These are phyloP conservation scores for Sarcodon sp. DNA, from an alignment of 768 basidiomycete species.

Conservation along the genomic window DNA sequence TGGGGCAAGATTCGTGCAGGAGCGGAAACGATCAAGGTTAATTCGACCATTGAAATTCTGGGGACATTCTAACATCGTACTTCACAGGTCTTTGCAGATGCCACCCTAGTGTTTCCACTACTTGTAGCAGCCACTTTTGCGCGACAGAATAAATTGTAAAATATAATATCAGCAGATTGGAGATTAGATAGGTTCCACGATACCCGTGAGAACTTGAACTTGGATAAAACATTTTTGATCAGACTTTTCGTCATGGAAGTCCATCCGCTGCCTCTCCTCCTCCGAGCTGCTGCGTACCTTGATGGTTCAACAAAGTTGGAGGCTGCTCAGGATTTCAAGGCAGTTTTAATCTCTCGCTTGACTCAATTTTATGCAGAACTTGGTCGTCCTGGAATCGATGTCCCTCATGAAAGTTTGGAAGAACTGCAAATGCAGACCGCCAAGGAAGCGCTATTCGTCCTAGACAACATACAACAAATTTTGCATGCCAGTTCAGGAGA, in stretches of 20 bases:
- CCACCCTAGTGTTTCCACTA: constrained; percentile 91
- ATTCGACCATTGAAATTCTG: background rate
- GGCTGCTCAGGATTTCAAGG: constrained; percentile 7
- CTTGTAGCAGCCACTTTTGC: constrained; percentile 94
- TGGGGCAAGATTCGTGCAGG: constrained; percentile 97
- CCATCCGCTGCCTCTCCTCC: background rate
- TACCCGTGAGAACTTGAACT: background rate
- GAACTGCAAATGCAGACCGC: constrained; percentile 41
- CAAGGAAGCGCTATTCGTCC: constrained; percentile 34
- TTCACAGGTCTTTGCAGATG: constrained; percentile 77
- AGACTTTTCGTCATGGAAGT: too few species aligned
- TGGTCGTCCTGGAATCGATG: background rate
- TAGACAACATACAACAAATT: constrained; percentile 34
- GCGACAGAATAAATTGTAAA: background rate
- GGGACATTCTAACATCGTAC: background rate
- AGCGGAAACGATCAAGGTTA: constrained; percentile 72
- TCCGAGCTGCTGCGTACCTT: constrained; percentile 8
- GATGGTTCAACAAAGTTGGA: constrained; percentile 8
- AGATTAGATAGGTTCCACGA: background rate
- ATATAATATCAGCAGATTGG: background rate
- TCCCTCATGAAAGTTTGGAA: constrained; percentile 16
- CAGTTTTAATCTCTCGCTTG: constrained; percentile 10
- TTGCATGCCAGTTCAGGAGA: constrained; percentile 14
- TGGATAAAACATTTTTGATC: background rate
- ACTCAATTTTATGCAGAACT: constrained; percentile 6